Conservation (phyloP, 192 early-diverging fungal species). For the Coemansia sp. region DNA sequence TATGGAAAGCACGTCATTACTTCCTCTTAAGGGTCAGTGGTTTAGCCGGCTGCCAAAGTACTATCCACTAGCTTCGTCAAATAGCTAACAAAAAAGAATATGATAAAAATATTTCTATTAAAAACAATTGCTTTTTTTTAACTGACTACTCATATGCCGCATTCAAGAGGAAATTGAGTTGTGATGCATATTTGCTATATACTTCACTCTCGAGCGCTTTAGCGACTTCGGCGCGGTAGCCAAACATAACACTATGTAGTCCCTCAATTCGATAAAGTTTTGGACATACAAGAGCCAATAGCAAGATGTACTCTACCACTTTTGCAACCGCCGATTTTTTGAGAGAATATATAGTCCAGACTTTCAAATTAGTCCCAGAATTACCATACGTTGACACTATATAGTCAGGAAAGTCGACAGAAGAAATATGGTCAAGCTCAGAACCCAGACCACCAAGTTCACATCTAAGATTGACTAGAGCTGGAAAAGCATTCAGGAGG, state of each 20-base stretch:
- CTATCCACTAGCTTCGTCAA: slow-evolving; percentile 6
- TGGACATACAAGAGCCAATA: background rate
- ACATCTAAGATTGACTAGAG: background rate
- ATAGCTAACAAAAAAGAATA: background rate
- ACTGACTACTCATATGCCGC: background rate
- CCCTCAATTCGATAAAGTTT: background rate
- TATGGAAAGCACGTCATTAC: background rate
- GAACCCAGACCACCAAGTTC: background rate
- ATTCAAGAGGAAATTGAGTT: background rate
- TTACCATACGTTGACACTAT: background rate
- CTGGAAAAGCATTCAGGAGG: background rate
- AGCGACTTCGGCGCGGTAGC: background rate
- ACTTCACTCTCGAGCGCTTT: background rate
- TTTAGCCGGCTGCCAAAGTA: slow-evolving; percentile 49
- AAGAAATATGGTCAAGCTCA: background rate
- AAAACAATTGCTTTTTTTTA: background rate
- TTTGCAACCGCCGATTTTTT: background rate
- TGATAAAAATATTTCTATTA: background rate
- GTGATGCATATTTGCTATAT: background rate
- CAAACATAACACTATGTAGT: too few species aligned
- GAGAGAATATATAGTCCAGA: background rate
- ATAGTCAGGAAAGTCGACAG: background rate
- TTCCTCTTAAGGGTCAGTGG: slow-evolving; percentile 24
- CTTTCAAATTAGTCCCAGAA: background rate
- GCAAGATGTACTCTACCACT: background rate